Evolutionary conservation across 2,329 filamentous ascomycete genomes (phyloP), one percentile per base, ranked within the genome.

Genomic region (Diaporthe velutina): DNA sequence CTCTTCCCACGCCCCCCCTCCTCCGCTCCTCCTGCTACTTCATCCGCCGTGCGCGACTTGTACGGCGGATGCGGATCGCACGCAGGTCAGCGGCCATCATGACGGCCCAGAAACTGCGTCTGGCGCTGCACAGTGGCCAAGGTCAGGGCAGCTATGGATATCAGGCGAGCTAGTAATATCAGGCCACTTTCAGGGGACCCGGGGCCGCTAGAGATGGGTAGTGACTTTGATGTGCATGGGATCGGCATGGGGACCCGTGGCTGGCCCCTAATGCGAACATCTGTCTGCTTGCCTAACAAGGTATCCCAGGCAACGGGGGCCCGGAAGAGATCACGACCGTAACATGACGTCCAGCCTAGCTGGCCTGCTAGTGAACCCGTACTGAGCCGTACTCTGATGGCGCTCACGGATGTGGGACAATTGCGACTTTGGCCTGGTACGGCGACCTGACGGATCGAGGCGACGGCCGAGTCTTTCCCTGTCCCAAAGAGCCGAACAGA

Each of bases 101-200:
- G 61, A 22, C 61, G 61, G 61, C 30, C 45, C 42, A 67, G 30
- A 48, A 48, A 30, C 13, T 67, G 61, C 42, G 30, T 67, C 61
- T 52, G 19, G 61, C 30, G 50, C 61, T 67, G 42, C 61, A 67
- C 42, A 22, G 12, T 25, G 13, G 42, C 61, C 61, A 67, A 52
- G 61, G 61, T 67, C 42, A 67, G 64, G 64, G 64, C 64, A 67
- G 64, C 64, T 52, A 40, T 45, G 30, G 45, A 52, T 52, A 52
- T 40, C 45, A 67, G 64, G 64, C 64, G 64, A 52, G 64, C 64
- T 52, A 52, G 45, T 67, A 52, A 67, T 67, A 73, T 73, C 71
- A 73, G 71, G 71, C 71, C 71, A 73, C 71, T 73, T 73, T 40
- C 71, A 70, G 61, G 71, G 71, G 60, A 70, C 42, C 50, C 28